Evolutionary conservation across 2,329 filamentous ascomycete genomes (phyloP).

Genomic region (Neopestalotiopsis clavispora): DNA sequence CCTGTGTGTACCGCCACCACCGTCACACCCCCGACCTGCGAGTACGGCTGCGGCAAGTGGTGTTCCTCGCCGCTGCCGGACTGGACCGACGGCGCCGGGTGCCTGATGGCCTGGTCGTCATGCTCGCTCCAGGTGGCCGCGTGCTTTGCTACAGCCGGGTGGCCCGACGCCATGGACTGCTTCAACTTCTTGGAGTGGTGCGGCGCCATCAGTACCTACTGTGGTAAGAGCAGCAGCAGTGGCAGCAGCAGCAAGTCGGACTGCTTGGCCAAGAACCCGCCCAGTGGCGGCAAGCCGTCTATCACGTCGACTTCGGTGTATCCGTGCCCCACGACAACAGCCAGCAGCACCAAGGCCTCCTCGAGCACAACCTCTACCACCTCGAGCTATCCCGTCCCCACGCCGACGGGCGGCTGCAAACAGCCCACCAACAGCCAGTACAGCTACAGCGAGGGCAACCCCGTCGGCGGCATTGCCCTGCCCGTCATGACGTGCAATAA

Average conservation of each 20-base stretch:
- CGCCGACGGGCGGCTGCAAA: slow-evolving; percentile 56
- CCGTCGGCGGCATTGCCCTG: slow-evolving; percentile 56
- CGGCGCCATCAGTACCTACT: slow-evolving; percentile 49
- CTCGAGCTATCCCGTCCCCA: slow-evolving; percentile 45
- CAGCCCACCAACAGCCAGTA: slow-evolving; percentile 61
- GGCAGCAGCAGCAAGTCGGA: slow-evolving; percentile 42
- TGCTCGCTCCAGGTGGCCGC: slow-evolving; percentile 53
- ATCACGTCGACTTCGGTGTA: slow-evolving; percentile 40
- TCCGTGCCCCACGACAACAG: slow-evolving; percentile 32
- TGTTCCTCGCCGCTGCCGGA: slow-evolving; percentile 48
- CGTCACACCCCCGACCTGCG: slow-evolving; percentile 51
- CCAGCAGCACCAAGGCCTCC: slow-evolving; percentile 27
- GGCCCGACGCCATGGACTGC: slow-evolving; percentile 53
- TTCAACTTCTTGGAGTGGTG: slow-evolving; percentile 58
- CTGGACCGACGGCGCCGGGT: slow-evolving; percentile 48
- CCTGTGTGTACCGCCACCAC: slow-evolving; percentile 54
- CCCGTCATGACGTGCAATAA: slow-evolving; percentile 62
- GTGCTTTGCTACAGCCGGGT: slow-evolving; percentile 58
- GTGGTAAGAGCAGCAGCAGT: slow-evolving; percentile 39
- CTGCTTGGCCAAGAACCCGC: slow-evolving; percentile 48
- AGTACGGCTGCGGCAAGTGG: slow-evolving; percentile 59
- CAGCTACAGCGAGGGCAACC: slow-evolving; percentile 70
- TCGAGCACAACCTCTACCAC: slow-evolving; percentile 36
- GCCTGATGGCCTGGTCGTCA: slow-evolving; percentile 46
- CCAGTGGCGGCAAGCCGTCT: slow-evolving; percentile 39